Evolutionary conservation across 768 basidiomycete genomes (phyloP).

Genomic region (Leccinum ochraceum): DNA sequence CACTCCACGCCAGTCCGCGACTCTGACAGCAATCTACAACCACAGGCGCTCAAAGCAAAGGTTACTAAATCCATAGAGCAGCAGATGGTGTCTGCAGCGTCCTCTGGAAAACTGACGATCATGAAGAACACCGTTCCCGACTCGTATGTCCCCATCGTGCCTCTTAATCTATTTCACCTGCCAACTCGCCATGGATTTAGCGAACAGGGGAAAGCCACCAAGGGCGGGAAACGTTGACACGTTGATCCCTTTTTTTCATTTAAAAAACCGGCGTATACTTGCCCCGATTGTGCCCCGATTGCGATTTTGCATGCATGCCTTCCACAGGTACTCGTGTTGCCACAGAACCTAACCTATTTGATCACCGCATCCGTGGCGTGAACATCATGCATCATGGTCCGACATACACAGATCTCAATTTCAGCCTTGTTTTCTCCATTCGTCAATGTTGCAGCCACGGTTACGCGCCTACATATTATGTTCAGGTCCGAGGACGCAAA

Average conservation of each 20-base stretch:
- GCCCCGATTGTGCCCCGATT: neutral
- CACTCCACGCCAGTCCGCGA: neutral
- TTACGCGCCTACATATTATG: neutral
- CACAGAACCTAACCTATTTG: constrained; percentile 3
- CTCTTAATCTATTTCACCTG: neutral
- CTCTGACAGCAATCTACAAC: neutral
- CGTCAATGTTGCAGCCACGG: neutral
- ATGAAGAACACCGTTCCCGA: constrained; percentile 67
- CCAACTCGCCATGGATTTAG: constrained; percentile 14
- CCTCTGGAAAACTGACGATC: constrained; percentile 86
- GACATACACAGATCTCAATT: constrained; percentile 1
- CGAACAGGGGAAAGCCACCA: constrained; percentile 21
- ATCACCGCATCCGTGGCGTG: constrained; percentile 1
- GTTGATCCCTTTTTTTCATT: neutral
- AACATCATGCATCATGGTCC: neutral
- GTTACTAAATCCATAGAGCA: constrained; percentile 91
- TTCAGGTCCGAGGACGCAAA: constrained; percentile 9
- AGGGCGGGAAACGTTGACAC: constrained; percentile 18
- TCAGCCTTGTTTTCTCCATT: neutral
- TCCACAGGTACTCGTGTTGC: constrained; percentile 5
- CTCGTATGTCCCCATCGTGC: constrained; percentile 20
- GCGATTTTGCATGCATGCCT: constrained; percentile 3
- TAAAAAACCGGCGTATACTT: constrained; percentile 11
- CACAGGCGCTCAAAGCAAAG: constrained; percentile 80
- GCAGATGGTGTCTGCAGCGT: constrained; percentile 89